Evolutionary conservation across 177 flowering plant genomes (phyloP), one percentile per base, ranked within the genome.

Genomic region (Vitis hybrid): DNA sequence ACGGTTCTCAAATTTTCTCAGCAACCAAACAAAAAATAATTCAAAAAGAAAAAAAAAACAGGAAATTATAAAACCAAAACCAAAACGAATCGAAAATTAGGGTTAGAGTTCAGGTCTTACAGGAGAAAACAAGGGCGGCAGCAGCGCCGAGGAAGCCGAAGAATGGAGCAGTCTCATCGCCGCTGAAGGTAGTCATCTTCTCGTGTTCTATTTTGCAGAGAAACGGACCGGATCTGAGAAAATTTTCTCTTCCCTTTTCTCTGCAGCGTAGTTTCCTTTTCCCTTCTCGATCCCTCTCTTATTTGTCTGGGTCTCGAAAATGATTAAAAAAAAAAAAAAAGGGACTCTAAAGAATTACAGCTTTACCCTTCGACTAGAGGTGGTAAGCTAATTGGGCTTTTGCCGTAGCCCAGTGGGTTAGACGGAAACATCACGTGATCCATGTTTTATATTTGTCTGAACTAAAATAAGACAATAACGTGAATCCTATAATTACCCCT

Each of bases 121-220:
- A 86, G 76, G 89, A 87, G 83, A 87, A 86, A 58, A 87, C 86
- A 17, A 87, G 80, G 19, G 91, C 89, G 2, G 91, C 86, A 3
- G 90, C 88, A 17, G 90, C 90, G 68, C 88, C 89, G 18, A 85
- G 86, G 78, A 87, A 87, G 73, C 91, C 91, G 72, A 87, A 87
- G 77, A 87, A 87, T 1, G 91, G 91, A 10, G 91, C 91, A 11
- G 86, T 84, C 71, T 87, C 89, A 73, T 87, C 91, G 56, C 89
- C 91, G 85, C 86, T 83, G 85, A 87, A 87, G 4, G 74, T 34
- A 52, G 83, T 54, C 89, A 85, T 84, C 45, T 65, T 66, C 50
- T 21, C 45, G 49, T 19, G 64, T 49, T 65, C 26, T 45, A 51
- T 58, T 58, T 51, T 26, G 65, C 62, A 57, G 66, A 69, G 32